A percentile compares a stretch with the other conserved stretches of the same genome.
Evolutionary conservation across 306 rosid species (phyloP).

Genomic region (cucumber (Cucumis sativus)): DNA sequence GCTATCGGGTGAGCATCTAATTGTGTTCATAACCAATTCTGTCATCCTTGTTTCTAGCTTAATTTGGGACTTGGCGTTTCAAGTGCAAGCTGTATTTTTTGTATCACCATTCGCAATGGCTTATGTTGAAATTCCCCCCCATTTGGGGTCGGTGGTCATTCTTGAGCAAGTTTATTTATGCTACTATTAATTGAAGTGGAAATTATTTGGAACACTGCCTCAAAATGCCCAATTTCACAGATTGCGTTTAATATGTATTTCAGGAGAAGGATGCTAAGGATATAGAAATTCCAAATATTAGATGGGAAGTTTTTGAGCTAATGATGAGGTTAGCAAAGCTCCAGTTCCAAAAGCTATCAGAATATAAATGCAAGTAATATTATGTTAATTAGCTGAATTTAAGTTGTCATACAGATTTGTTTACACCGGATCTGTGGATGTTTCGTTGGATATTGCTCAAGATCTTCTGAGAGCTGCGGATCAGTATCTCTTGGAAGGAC

Average conservation of each 20-base stretch:
- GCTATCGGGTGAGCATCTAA: conserved; percentile 70
- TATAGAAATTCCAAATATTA: conserved; percentile 94
- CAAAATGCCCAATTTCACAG: conserved; percentile 2
- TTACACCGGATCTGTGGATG: conserved; percentile 88
- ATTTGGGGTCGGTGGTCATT: neutral
- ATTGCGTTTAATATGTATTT: conserved; percentile 14
- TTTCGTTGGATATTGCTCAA: conserved; percentile 80
- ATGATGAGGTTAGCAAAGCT: conserved; percentile 75
- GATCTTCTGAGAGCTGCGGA: conserved; percentile 98
- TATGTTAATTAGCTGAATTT: conserved; percentile 14
- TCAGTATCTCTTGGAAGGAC: conserved; percentile 98
- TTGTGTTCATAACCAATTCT: neutral
- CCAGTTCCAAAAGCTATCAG: neutral
- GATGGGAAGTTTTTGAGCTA: conserved; percentile 94
- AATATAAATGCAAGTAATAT: neutral
- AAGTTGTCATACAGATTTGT: conserved; percentile 54
- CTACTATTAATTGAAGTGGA: neutral
- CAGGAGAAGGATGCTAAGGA: conserved; percentile 99
- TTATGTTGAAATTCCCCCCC: neutral
- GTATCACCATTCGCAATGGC: neutral
- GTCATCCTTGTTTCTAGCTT: conserved; percentile 7
- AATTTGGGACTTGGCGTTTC: neutral
- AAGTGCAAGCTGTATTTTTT: neutral
- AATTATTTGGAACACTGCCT: neutral
- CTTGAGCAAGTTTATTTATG: neutral